These are phyloP conservation scores for Sphagnum fallax DNA, from an alignment of 228 moss, liverwort and hornwort genomes.

Conservation along the genomic window DNA sequence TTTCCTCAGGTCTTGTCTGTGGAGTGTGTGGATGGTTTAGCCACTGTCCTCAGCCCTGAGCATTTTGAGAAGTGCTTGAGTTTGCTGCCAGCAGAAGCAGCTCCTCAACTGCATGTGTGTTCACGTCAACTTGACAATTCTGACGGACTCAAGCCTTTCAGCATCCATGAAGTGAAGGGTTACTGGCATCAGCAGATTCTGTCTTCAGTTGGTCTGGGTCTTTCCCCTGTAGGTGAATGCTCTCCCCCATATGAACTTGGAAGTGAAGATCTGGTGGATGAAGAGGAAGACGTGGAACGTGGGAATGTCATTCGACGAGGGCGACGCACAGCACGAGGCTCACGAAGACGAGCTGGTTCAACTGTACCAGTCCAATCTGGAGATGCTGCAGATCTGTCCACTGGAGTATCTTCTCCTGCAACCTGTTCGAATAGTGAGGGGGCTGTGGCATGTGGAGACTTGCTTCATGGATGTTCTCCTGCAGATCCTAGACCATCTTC, in stretches of 20 bases:
- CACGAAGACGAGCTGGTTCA: slow-evolving; percentile 60
- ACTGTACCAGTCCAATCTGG: slow-evolving; percentile 35
- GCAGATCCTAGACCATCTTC: slow-evolving; percentile 38
- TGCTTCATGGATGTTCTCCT: slow-evolving; percentile 25
- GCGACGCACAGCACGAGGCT: slow-evolving; percentile 71
- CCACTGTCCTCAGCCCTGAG: slow-evolving; percentile 64
- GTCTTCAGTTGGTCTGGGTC: slow-evolving; percentile 27
- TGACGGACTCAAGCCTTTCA: slow-evolving; percentile 68
- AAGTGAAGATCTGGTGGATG: slow-evolving; percentile 67
- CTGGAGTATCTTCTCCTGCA: slow-evolving; percentile 37
- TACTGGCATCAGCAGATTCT: slow-evolving; percentile 65
- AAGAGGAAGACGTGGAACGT: slow-evolving; percentile 64
- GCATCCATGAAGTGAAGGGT: slow-evolving; percentile 63
- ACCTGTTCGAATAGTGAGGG: slow-evolving; percentile 42
- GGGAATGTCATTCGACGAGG: slow-evolving; percentile 65
- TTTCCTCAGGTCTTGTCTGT: too few species aligned
- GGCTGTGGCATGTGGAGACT: slow-evolving; percentile 24
- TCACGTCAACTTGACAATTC: slow-evolving; percentile 65
- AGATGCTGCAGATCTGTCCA: slow-evolving; percentile 37
- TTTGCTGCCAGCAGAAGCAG: slow-evolving; percentile 22
- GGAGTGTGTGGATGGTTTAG: slow-evolving; percentile 85
- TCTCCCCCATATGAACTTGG: slow-evolving; percentile 46
- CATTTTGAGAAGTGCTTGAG: slow-evolving; percentile 53
- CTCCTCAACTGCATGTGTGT: slow-evolving; percentile 53
- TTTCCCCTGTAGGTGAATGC: slow-evolving; percentile 21